A percentile compares a stretch with the other conserved stretches of the same genome.
Evolutionary conservation across 2,329 filamentous ascomycete species (phyloP).

Genomic region (Incumbomyces delicatus): DNA sequence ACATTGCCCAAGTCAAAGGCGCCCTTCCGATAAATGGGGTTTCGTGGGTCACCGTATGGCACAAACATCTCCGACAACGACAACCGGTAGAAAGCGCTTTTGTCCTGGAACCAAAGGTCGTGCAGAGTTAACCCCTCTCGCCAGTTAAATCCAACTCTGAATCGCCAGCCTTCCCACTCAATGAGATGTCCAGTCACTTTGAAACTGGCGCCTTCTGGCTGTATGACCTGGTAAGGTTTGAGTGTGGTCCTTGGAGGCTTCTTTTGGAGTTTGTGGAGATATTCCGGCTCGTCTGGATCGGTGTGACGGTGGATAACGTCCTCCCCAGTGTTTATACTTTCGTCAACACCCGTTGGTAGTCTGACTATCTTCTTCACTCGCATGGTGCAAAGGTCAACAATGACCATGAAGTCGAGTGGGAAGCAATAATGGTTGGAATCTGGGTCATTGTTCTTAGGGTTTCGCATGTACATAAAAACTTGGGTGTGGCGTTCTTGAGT

Average conservation of each 20-base stretch:
- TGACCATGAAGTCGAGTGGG: slow-evolving; percentile 54
- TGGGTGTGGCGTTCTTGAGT: slow-evolving; percentile 47
- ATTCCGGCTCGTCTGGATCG: slow-evolving; percentile 45
- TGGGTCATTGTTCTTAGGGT: slow-evolving; percentile 49
- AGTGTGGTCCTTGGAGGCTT: slow-evolving; percentile 21
- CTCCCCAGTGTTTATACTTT: slow-evolving; percentile 25
- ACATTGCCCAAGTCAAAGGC: slow-evolving; percentile 63
- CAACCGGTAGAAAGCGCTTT: slow-evolving; percentile 56
- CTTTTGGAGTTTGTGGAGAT: slow-evolving; percentile 53
- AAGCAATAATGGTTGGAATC: slow-evolving; percentile 62
- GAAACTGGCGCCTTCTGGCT: slow-evolving; percentile 60
- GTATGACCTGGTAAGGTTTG: slow-evolving; percentile 40
- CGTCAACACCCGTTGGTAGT: slow-evolving; percentile 56
- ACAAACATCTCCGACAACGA: slow-evolving; percentile 60
- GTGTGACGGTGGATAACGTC: slow-evolving; percentile 27
- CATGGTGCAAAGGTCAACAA: slow-evolving; percentile 26
- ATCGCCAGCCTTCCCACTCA: slow-evolving; percentile 58
- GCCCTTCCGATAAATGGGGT: slow-evolving; percentile 57
- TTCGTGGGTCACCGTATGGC: slow-evolving; percentile 55
- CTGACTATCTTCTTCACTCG: slow-evolving; percentile 47
- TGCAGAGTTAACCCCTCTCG: slow-evolving; percentile 62
- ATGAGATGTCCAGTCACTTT: slow-evolving; percentile 40
- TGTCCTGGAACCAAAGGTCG: slow-evolving; percentile 58
- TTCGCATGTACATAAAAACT: slow-evolving; percentile 57
- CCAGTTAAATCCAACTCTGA: slow-evolving; percentile 57